Evolutionary conservation across 78 protist species (phyloP), one percentile per base, ranked within the genome.

Genomic region (Paulinella micropora): DNA sequence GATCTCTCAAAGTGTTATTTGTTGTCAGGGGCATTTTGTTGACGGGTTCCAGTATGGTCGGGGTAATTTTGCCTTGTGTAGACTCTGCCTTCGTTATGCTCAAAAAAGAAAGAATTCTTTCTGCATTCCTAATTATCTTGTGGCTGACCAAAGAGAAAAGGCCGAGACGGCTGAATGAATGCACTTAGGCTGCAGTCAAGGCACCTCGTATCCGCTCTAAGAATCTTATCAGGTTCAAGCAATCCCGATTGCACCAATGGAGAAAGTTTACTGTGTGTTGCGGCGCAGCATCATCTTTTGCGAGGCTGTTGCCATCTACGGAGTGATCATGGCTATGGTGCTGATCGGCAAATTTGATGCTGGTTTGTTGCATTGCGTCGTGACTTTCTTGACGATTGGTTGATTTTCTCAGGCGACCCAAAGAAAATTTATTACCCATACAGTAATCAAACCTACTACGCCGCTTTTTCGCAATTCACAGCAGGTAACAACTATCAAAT

Each of bases 271-370:
- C 28, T 67, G 26, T 67, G 28, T 29, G 28, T 29, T 29, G 28
- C 26, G 77, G 77, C 34, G 51, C 87, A 90, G 93, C 79, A 92
- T 98, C 64, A 92, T 98, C 82, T 96, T 98, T 93, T 97, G 99
- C 90, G 99, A 98, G 90, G 99, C 99, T 29, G 97, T 96, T 2
- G 99, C 98, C 86, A 97, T 98, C 83, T 97, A 97, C 92, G 99
- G 99, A n/a, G 94, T 98, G 87, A 97, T 98, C 92, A 88, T 96
- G 90, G 95, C 99, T 36, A 97, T 98, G 89, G 95, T 98, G 51
- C n/a, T 94, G 90, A 39, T n/a, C 39, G 38, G 31, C 77, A 36
- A 34, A 37, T 37, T 40, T 37, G 41, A 86, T 73, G 39, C 81
- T n/a, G 73, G 73, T 40, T 34, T 37, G 34, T 15, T 3, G 36